Evolutionary conservation across 192 early-diverging fungal genomes (phyloP).

Genomic region (Coemansia sp.): DNA sequence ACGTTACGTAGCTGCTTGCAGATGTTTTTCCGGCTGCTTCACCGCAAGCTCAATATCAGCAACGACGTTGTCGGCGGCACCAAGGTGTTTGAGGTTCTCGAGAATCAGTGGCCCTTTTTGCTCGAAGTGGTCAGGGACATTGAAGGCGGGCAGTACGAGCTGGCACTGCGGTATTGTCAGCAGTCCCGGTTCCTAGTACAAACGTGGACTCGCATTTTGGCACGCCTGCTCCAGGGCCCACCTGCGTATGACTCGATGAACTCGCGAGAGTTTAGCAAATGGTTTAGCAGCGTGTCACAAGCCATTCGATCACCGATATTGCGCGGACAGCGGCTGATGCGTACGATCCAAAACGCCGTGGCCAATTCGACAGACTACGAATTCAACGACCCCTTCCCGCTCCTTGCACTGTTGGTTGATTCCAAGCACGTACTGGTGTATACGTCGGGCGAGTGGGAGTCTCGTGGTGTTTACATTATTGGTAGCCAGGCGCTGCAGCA

Average conservation of each 20-base stretch:
- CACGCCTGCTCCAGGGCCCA: conserved; percentile 35
- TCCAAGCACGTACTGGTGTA: conserved; percentile 75
- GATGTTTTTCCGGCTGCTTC: conserved; percentile 76
- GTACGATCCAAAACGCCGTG: conserved; percentile 49
- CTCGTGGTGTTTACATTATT: conserved; percentile 70
- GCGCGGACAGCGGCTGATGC: conserved; percentile 48
- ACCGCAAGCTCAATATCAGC: conserved; percentile 65
- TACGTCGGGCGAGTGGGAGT: conserved; percentile 64
- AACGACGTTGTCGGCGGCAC: conserved; percentile 56
- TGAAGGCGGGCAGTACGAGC: conserved; percentile 71
- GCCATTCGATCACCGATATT: conserved; percentile 47
- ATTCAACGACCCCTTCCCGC: conserved; percentile 56
- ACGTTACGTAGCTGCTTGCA: conserved; percentile 69
- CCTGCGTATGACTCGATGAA: conserved; percentile 29
- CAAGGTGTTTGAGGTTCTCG: conserved; percentile 76
- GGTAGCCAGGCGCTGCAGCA: conserved; percentile 62
- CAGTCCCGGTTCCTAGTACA: conserved; percentile 38
- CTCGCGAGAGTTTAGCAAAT: conserved; percentile 46
- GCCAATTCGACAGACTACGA: conserved; percentile 75
- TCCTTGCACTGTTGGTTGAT: conserved; percentile 64
- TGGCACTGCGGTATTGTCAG: conserved; percentile 74
- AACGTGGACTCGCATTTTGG: conserved; percentile 30
- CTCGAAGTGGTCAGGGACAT: conserved; percentile 66
- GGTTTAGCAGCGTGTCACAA: conserved; percentile 40
- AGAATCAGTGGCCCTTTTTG: conserved; percentile 81